phyloP scores from a whole-genome alignment of 2,329 filamentous ascomycete species.

The Aspergillus sp. region DNA sequence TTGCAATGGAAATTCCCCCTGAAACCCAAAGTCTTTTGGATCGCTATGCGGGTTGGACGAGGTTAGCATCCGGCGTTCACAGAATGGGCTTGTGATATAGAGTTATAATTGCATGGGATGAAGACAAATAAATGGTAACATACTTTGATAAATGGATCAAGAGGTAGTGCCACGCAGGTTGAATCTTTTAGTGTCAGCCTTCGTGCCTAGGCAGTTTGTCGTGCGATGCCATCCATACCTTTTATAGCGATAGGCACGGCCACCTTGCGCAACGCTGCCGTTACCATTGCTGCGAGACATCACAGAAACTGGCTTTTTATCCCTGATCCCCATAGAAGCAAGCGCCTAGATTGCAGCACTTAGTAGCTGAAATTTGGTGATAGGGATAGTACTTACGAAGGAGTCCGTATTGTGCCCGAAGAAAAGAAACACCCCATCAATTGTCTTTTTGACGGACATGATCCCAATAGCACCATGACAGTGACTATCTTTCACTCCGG shows the following conservation, averaged over 20 bases:
- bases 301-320: constrained; percentile 72
- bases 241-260: constrained; percentile 29
- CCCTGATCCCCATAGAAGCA: constrained; percentile 81
- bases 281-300: constrained; percentile 74
- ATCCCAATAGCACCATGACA: constrained; percentile 88
- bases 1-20: too few species aligned
- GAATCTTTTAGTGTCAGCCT: too few species aligned
- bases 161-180: background rate
- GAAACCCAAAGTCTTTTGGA: too few species aligned
- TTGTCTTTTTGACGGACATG: constrained; percentile 82
- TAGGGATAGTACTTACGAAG: constrained; percentile 48
- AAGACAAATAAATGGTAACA: background rate
- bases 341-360: constrained; percentile 56
- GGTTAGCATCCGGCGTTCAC: too few species aligned
- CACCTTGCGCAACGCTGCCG: constrained; percentile 52
- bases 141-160: background rate
- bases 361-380: background rate
- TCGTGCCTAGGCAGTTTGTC: background rate
- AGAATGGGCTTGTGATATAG: too few species aligned
- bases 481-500: constrained; percentile 75
- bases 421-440: constrained; percentile 75
- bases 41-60: too few species aligned
- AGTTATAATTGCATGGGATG: too few species aligned
- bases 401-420: constrained; percentile 96
- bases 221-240: constrained; percentile 17